A percentile compares a stretch with the other conserved stretches of the same genome.
Evolutionary conservation across 148 eudicot genomes (phyloP).

Genomic region (Rhododendron molle): DNA sequence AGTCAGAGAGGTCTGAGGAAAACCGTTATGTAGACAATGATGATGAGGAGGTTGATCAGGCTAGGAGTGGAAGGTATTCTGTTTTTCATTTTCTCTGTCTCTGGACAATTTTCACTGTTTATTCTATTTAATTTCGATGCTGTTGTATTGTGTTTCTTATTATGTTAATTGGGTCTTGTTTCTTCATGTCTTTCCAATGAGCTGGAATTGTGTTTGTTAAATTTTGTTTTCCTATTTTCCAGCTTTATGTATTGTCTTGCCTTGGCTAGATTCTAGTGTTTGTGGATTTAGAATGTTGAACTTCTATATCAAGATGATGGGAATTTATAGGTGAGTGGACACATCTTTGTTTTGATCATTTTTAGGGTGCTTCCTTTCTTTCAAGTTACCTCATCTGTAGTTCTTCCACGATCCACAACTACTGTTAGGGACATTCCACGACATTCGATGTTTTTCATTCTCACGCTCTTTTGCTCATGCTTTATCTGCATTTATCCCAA

Average conservation of each 20-base stretch:
- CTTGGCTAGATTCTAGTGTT: not conserved
- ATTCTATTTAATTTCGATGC: not conserved
- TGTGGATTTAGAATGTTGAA: not conserved
- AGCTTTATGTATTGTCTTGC: not conserved
- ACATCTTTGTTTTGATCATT: not conserved
- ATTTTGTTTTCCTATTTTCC: not conserved
- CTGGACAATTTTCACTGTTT: not conserved
- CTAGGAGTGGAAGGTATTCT: slow-evolving; percentile 64
- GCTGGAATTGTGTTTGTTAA: not conserved
- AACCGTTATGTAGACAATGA: slow-evolving; percentile 72
- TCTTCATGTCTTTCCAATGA: not conserved
- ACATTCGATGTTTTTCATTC: not conserved
- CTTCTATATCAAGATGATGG: not conserved
- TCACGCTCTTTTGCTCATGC: not conserved
- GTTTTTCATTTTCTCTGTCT: not conserved
- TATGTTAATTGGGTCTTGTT: not conserved
- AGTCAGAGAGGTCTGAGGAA: slow-evolving; percentile 87
- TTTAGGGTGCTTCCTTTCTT: not conserved
- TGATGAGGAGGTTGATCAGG: slow-evolving; percentile 89
- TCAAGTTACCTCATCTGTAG: not conserved
- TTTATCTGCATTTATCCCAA: not conserved
- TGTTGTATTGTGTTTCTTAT: not conserved
- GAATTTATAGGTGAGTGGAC: not conserved
- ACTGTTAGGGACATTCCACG: not conserved
- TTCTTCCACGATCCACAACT: not conserved